phyloP scores from a whole-genome alignment of 2,329 filamentous ascomycete genomes.

The Akanthomyces dipterigenus region DNA sequence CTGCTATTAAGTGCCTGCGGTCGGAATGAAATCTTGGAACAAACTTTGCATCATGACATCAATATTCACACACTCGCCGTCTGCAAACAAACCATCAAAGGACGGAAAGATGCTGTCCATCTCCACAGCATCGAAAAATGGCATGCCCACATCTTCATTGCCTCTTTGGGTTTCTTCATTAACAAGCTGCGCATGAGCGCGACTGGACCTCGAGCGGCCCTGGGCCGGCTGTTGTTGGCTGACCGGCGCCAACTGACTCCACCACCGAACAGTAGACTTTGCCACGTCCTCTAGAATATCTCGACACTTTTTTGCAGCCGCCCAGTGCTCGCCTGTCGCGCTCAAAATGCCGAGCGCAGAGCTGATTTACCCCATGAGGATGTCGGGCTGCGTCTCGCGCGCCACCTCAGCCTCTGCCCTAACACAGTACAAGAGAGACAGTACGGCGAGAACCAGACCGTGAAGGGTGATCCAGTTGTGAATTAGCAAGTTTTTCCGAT shows the following conservation, averaged over 20 bases:
- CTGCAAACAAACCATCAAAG: conserved; percentile 23
- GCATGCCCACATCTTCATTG: not conserved
- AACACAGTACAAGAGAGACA: conserved; percentile 46
- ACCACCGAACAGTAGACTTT: conserved; percentile 23
- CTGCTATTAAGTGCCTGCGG: not conserved
- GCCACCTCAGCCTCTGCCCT: conserved; percentile 38
- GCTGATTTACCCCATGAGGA: conserved; percentile 34
- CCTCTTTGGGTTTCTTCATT: too few relatives aligned
- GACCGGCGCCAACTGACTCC: not conserved
- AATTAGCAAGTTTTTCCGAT: conserved; percentile 35
- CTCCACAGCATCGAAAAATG: not conserved
- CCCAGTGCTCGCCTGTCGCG: conserved; percentile 46
- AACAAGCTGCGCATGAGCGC: not conserved
- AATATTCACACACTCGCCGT: conserved; percentile 23
- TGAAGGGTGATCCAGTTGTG: conserved; percentile 45
- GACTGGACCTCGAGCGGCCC: not conserved
- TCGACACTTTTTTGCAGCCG: conserved; percentile 39
- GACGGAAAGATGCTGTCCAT: conserved; percentile 14
- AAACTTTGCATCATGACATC: conserved; percentile 27
- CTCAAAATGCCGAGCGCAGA: conserved; percentile 40
- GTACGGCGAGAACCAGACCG: conserved; percentile 38
- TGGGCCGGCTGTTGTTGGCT: not conserved
- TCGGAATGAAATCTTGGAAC: conserved; percentile 32
- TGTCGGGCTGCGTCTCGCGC: conserved; percentile 28
- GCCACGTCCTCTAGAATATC: conserved; percentile 37